A percentile compares a stretch with the other conserved stretches of the same genome.
phyloP scores from a whole-genome alignment of 257 asterid species.

The Capsicum rhomboideum region DNA sequence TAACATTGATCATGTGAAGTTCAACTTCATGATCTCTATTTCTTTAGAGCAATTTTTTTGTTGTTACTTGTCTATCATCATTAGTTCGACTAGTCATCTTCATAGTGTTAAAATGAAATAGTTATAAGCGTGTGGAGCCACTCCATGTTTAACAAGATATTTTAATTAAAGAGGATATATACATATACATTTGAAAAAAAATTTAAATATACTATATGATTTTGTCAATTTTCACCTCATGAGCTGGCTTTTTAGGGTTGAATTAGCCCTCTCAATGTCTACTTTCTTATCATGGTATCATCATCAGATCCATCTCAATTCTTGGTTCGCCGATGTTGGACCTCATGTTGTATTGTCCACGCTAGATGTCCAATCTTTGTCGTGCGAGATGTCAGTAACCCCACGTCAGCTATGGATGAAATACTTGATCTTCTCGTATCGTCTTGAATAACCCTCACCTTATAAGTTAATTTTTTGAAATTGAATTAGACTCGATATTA shows the following conservation, averaged over 20 bases:
- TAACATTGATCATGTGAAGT: neutral
- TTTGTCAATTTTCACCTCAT: neutral
- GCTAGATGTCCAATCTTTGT: neutral
- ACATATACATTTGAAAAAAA: neutral
- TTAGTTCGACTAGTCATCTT: constrained; percentile 1
- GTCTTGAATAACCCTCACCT: neutral
- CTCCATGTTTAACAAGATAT: neutral
- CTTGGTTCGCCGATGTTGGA: neutral
- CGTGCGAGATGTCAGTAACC: neutral
- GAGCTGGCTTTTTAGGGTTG: neutral
- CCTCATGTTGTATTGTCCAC: neutral
- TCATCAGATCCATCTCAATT: neutral
- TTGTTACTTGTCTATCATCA: neutral
- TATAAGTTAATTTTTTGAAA: neutral
- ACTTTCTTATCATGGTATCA: neutral
- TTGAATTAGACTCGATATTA: neutral
- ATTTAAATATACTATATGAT: neutral
- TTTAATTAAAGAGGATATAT: neutral
- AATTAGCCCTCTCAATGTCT: accelerated
- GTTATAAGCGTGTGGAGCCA: neutral
- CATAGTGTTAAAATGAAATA: neutral
- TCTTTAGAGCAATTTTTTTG: neutral
- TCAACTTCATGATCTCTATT: neutral
- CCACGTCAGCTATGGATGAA: neutral
- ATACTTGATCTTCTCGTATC: neutral